Evolutionary conservation across 75 land plant genomes (phyloP).

Genomic region (Cryptomeria japonica): DNA sequence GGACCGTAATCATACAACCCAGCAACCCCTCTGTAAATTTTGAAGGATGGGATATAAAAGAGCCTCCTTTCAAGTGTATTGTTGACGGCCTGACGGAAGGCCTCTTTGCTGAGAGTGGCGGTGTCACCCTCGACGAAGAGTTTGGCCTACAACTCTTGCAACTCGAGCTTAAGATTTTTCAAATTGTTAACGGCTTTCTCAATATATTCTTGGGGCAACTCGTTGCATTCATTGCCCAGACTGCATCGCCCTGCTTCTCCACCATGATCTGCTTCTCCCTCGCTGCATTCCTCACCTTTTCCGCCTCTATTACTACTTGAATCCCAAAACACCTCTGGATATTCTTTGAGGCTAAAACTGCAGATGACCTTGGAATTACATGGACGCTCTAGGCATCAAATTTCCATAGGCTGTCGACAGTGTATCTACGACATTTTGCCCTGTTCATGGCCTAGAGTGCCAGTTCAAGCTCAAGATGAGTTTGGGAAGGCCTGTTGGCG

Average conservation of each 20-base stretch:
- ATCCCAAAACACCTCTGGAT: neutral
- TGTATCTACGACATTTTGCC: too few species aligned
- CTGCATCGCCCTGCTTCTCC: constrained; percentile 40
- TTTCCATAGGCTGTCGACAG: too few species aligned
- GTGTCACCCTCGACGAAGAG: constrained; percentile 29
- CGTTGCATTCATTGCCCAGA: constrained; percentile 46
- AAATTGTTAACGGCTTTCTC: constrained; percentile 45
- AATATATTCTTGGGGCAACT: constrained; percentile 31
- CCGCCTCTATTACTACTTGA: constrained; percentile 25
- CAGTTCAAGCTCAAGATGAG: too few species aligned
- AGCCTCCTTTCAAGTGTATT: constrained; percentile 82
- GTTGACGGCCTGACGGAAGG: constrained; percentile 66
- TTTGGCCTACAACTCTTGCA: constrained; percentile 22
- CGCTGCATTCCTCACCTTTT: constrained; percentile 32
- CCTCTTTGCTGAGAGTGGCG: constrained; percentile 39
- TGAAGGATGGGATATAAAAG: constrained; percentile 84
- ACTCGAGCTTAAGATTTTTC: constrained; percentile 25
- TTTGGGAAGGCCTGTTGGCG: too few species aligned
- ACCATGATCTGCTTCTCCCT: constrained; percentile 38
- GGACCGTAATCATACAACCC: constrained; percentile 94
- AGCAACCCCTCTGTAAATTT: constrained; percentile 91
- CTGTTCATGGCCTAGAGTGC: too few species aligned
- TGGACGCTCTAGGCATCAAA: too few species aligned
- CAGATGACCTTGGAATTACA: too few species aligned
- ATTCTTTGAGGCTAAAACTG: too few species aligned